Percentiles rank a stretch among this genome's conserved stretches.
Conservation (phyloP, 805 yeast genomes). For the Metschnikowia matae region DNA sequence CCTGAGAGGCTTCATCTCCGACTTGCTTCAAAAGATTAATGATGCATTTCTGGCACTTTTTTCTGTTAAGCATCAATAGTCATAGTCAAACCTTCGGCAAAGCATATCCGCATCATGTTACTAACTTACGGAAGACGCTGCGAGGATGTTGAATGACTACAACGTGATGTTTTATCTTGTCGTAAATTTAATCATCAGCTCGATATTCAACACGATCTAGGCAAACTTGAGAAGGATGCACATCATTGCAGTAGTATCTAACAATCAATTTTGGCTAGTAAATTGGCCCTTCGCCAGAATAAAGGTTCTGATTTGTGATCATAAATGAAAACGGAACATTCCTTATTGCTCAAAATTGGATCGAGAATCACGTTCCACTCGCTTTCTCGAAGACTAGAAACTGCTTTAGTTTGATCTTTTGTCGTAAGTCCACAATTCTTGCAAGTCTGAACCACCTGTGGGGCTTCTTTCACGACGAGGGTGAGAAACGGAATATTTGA, state of each 20-base stretch:
- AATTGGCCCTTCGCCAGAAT: constrained; percentile 8
- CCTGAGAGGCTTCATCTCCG: background rate
- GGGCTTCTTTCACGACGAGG: constrained; percentile 24
- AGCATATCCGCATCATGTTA: constrained; percentile 2
- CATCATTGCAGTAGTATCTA: background rate
- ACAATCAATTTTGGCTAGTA: background rate
- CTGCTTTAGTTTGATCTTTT: constrained; percentile 10
- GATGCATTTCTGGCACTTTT: background rate
- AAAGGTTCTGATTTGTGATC: constrained; percentile 14
- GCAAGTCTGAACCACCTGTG: constrained; percentile 25
- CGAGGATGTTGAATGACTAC: constrained; percentile 5
- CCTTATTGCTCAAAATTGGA: constrained; percentile 14
- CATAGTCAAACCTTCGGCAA: background rate
- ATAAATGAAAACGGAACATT: constrained; percentile 15
- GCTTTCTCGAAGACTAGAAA: constrained; percentile 10
- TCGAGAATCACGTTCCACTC: constrained; percentile 20
- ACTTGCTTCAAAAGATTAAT: background rate
- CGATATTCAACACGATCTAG: background rate
- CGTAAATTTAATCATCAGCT: constrained; percentile 3
- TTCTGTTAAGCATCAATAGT: background rate
- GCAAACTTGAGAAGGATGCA: background rate
- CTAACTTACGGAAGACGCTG: constrained; percentile 10
- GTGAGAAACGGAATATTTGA: constrained; percentile 22
- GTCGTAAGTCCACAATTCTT: constrained; percentile 30
- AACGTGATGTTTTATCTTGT: constrained; percentile 6